These are phyloP conservation scores for Linnemannia hyalina DNA, from an alignment of 192 early-diverging fungal genomes.

Conservation along the genomic window DNA sequence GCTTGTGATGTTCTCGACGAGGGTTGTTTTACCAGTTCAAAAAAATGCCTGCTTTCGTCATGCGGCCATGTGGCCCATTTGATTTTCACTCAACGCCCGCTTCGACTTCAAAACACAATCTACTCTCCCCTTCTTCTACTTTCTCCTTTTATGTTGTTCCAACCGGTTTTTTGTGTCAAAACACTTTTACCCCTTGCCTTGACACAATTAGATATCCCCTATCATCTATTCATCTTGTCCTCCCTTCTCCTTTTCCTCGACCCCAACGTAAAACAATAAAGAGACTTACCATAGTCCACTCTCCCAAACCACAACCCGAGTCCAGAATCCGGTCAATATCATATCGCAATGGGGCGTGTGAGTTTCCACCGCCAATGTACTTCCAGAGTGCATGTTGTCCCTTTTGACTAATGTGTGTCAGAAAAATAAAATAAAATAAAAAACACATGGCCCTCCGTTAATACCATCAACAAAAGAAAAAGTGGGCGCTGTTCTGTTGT, in stretches of 20 bases:
- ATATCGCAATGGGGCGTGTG: conserved; percentile 47
- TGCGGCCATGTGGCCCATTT: conserved; percentile 2
- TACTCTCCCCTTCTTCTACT: background rate
- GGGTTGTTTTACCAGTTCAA: background rate
- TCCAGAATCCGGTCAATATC: conserved; percentile 47
- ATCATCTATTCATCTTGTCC: background rate
- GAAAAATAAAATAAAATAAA: conserved; percentile 13
- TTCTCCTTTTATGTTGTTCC: background rate
- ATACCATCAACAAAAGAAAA: background rate
- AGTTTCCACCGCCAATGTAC: conserved; percentile 54
- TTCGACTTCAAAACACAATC: background rate
- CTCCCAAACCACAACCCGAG: conserved; percentile 54
- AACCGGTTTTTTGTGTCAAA: conserved; percentile 7
- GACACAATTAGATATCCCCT: background rate
- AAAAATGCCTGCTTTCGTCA: background rate
- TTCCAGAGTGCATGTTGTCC: conserved; percentile 58
- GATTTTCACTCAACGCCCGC: background rate
- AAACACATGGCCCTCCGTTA: background rate
- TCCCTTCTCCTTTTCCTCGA: background rate
- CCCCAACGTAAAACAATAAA: background rate
- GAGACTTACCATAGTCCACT: conserved; percentile 52
- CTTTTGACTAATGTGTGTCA: conserved; percentile 31
- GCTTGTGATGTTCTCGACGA: too few relatives aligned
- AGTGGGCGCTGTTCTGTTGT: background rate
- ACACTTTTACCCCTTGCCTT: background rate